These are phyloP conservation scores for Trichosanthes truncata DNA, from an alignment of 306 rosid genomes.

Conservation along the genomic window DNA sequence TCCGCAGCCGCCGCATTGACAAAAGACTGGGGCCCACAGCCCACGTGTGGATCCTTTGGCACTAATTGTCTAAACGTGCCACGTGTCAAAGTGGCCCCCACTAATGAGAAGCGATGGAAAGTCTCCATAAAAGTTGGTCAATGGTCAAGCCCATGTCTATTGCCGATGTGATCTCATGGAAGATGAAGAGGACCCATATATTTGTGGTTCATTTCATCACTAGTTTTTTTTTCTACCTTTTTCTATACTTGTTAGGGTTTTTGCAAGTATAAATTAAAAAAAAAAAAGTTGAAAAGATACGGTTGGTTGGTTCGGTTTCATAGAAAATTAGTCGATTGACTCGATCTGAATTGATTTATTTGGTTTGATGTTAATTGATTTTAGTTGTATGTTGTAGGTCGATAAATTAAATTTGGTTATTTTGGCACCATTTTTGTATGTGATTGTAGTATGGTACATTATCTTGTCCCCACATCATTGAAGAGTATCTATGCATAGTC, in stretches of 20 bases:
- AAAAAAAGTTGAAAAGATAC: background rate
- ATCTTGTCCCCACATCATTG: background rate
- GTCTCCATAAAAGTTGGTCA: constrained; percentile 3
- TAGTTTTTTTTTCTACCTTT: background rate
- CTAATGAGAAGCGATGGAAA: background rate
- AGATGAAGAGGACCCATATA: background rate
- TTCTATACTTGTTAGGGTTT: background rate
- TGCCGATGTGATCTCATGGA: background rate
- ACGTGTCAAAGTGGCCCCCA: background rate
- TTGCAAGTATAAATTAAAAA: background rate
- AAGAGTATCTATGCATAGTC: background rate
- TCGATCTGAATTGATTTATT: background rate
- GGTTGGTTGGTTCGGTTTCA: background rate
- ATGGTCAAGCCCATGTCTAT: background rate
- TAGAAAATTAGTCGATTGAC: background rate
- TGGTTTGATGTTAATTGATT: background rate
- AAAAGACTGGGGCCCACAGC: background rate
- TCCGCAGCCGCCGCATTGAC: constrained; percentile 11
- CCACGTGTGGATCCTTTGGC: background rate
- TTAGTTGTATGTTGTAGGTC: background rate
- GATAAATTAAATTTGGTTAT: background rate
- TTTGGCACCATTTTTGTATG: background rate
- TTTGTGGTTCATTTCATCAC: background rate
- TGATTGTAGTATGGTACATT: background rate
- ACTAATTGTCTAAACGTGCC: background rate